A percentile compares a stretch with the other conserved stretches of the same genome.
phyloP scores from a whole-genome alignment of 164 flowering plant species.

The Cinnamomum micranthum region DNA sequence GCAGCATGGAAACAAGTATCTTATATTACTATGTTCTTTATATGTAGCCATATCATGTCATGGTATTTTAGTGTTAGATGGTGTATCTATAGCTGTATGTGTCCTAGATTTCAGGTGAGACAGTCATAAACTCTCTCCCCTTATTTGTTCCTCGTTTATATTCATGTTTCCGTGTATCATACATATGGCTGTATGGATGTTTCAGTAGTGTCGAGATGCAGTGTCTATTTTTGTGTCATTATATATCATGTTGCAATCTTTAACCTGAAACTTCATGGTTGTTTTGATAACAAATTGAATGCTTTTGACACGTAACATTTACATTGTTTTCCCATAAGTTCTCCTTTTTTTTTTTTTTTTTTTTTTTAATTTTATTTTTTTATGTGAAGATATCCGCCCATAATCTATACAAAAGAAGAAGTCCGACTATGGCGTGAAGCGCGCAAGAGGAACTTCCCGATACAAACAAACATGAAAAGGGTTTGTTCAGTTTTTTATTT shows the following conservation, averaged over 20 bases:
- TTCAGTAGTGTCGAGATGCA: too few relatives aligned
- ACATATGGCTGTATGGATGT: neutral
- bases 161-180: neutral
- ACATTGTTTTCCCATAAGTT: neutral
- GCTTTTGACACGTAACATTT: neutral
- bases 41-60: too few relatives aligned
- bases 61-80: neutral
- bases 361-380: neutral
- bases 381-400: slow-evolving; percentile 28
- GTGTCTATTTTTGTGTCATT: too few relatives aligned
- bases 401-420: slow-evolving; percentile 71
- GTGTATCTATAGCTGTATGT: neutral
- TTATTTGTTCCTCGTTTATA: neutral
- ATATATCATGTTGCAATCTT: too few relatives aligned
- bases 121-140: neutral
- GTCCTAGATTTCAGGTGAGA: too few relatives aligned
- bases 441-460: slow-evolving; percentile 70
- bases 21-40: too few relatives aligned
- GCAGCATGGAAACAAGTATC: neutral
- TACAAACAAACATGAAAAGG: slow-evolving; percentile 51
- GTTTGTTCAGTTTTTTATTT: slow-evolving; percentile 23
- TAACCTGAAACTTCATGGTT: neutral
- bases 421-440: slow-evolving; percentile 80
- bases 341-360: neutral
- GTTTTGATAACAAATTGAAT: neutral